phyloP scores from a whole-genome alignment of 2,329 filamentous ascomycete species.

The Epichloe typhina region DNA sequence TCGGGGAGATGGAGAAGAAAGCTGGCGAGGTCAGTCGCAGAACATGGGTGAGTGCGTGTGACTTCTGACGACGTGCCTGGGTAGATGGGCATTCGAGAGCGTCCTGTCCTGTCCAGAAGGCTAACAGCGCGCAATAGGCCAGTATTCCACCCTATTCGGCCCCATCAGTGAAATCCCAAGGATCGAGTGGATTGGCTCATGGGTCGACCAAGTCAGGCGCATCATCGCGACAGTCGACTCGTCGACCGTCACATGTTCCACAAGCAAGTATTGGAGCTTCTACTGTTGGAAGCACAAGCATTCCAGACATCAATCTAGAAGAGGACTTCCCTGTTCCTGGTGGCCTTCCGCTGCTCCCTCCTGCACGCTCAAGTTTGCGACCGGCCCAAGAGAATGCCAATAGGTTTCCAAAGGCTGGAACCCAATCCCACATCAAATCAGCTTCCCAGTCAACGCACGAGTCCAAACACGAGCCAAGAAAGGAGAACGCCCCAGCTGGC shows the following conservation, averaged over 20 bases:
- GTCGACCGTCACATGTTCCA: neutral
- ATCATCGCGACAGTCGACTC: conserved; percentile 3
- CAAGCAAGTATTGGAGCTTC: conserved; percentile 10
- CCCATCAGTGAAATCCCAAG: conserved; percentile 3
- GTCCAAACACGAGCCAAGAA: conserved; percentile 7
- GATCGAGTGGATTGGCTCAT: neutral
- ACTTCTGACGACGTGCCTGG: too few relatives aligned
- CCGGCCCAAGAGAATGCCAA: neutral
- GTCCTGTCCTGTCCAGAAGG: too few relatives aligned
- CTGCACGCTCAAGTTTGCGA: conserved; percentile 4
- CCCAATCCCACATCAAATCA: neutral
- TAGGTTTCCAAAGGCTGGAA: neutral
- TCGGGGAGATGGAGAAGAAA: conserved; percentile 74
- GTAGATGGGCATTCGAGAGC: neutral
- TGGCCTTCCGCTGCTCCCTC: conserved; percentile 10
- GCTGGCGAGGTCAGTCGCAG: conserved; percentile 73
- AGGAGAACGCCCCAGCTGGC: conserved; percentile 1
- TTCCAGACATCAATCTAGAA: conserved; percentile 8
- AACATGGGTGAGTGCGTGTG: conserved; percentile 46
- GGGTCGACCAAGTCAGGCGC: conserved; percentile 3
- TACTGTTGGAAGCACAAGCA: conserved; percentile 4
- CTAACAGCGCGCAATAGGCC: conserved; percentile 7
- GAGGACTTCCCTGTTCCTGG: conserved; percentile 14
- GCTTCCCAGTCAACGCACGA: conserved; percentile 1
- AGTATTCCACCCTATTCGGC: conserved; percentile 11